Percentiles rank a stretch among this genome's conserved stretches.
phyloP scores from a whole-genome alignment of 2,329 filamentous ascomycete genomes.

The Fusarium bulbicola region DNA sequence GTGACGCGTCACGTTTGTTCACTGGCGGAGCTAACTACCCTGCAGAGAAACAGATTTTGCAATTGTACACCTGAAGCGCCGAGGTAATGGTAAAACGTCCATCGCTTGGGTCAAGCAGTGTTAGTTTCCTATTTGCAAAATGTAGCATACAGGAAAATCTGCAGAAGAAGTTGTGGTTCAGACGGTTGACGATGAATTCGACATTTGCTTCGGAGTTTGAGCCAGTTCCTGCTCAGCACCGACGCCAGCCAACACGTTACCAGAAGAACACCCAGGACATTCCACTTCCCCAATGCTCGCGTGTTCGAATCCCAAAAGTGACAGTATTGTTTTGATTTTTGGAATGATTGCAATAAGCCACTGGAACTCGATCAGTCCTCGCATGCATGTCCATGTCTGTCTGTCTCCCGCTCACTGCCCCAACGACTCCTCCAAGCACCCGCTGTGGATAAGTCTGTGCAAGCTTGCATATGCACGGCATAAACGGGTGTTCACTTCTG shows the following conservation, averaged over 20 bases:
- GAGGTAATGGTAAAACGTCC: too few relatives aligned
- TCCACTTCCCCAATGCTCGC: rapidly evolving
- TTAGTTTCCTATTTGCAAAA: rapidly evolving
- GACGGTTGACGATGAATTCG: too few relatives aligned
- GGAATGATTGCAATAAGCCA: not conserved
- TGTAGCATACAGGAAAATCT: not conserved
- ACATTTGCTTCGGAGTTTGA: not conserved
- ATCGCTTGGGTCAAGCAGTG: not conserved
- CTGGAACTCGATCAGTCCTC: not conserved
- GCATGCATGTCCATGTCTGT: not conserved
- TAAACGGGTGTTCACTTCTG: not conserved
- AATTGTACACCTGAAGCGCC: too few relatives aligned
- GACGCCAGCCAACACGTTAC: rapidly evolving
- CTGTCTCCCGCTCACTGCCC: not conserved
- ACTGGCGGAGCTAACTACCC: not conserved
- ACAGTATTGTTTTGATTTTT: not conserved
- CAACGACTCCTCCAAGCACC: not conserved
- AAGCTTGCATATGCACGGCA: constrained; percentile 4
- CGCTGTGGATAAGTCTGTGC: not conserved
- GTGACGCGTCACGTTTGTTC: not conserved
- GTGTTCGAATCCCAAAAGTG: not conserved
- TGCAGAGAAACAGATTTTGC: not conserved
- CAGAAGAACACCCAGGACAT: rapidly evolving
- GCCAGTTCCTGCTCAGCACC: rapidly evolving
- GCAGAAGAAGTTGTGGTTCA: not conserved